Conservation (phyloP, 192 early-diverging fungal genomes). For the Backusella mclennaniae region DNA sequence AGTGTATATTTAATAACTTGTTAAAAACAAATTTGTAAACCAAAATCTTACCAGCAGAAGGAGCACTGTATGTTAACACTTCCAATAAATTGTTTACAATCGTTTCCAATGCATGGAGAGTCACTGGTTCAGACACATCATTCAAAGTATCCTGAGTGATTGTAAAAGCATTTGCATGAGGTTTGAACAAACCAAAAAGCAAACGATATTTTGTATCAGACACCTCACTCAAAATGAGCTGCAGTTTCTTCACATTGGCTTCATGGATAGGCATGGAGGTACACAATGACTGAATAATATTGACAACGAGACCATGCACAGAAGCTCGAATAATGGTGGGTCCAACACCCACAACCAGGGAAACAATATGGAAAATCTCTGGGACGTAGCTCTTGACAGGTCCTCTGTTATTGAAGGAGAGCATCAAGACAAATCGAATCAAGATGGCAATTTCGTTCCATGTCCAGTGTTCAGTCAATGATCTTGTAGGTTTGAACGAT, state of each 20-base stretch:
- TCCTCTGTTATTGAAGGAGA: constrained; percentile 82
- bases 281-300: constrained; percentile 83
- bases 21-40: background rate
- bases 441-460: constrained; percentile 95
- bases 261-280: constrained; percentile 60
- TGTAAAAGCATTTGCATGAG: constrained; percentile 67
- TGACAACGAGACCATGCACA: constrained; percentile 93
- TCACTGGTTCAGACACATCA: constrained; percentile 52
- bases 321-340: constrained; percentile 80
- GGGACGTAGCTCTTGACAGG: constrained; percentile 76
- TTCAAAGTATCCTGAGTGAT: constrained; percentile 54
- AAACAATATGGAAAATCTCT: constrained; percentile 84
- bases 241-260: constrained; percentile 53
- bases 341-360: constrained; percentile 82
- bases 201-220: constrained; percentile 78
- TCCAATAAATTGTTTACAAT: constrained; percentile 65
- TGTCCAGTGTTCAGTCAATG: constrained; percentile 77
- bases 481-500: constrained; percentile 65
- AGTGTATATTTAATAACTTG: background rate
- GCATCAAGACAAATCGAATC: constrained; percentile 83
- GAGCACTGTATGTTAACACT: constrained; percentile 63
- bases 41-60: constrained; percentile 52
- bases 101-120: constrained; percentile 46
- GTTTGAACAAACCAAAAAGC: constrained; percentile 75
- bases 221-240: constrained; percentile 68